Evolutionary conservation across 768 basidiomycete genomes (phyloP).

Genomic region (Cystofilobasidium bisporidii): DNA sequence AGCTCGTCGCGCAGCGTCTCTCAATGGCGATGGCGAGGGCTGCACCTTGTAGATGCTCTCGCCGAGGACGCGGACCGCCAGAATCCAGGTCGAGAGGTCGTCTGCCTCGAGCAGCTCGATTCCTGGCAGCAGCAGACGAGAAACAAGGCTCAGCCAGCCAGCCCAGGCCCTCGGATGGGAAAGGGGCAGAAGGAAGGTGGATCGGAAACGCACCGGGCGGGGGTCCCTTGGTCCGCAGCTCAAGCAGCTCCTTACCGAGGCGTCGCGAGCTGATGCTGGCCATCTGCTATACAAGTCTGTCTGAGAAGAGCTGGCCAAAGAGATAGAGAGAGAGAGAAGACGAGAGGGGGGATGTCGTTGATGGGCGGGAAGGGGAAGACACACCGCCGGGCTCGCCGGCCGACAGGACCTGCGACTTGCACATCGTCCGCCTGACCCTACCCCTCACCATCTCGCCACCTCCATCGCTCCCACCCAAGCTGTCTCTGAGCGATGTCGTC

Average conservation of each 20-base stretch:
- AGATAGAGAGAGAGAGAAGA: too few relatives aligned
- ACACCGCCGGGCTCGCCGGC: too few relatives aligned
- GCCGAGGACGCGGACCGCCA: slow-evolving; percentile 27
- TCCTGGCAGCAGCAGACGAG: background rate
- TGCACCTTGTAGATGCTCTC: slow-evolving; percentile 23
- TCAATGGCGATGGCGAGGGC: background rate
- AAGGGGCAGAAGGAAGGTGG: background rate
- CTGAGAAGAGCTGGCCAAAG: too few relatives aligned
- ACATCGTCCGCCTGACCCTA: too few relatives aligned
- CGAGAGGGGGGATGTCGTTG: background rate
- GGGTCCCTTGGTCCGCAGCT: slow-evolving; percentile 18
- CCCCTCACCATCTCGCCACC: background rate
- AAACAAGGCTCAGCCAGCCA: too few relatives aligned
- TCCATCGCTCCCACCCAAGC: background rate
- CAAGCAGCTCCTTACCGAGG: slow-evolving; percentile 27
- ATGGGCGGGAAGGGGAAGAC: too few relatives aligned
- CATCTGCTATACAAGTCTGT: background rate
- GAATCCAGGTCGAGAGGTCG: slow-evolving; percentile 23
- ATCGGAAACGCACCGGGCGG: slow-evolving; percentile 3
- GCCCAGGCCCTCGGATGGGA: background rate
- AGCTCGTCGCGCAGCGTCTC: background rate
- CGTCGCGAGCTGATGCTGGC: slow-evolving; percentile 5
- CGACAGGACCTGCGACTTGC: too few relatives aligned
- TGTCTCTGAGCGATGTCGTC: background rate
- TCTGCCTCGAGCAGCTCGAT: slow-evolving; percentile 28